Evolutionary conservation across 2,329 filamentous ascomycete genomes (phyloP).

Genomic region (Neopestalotiopsis rosae): DNA sequence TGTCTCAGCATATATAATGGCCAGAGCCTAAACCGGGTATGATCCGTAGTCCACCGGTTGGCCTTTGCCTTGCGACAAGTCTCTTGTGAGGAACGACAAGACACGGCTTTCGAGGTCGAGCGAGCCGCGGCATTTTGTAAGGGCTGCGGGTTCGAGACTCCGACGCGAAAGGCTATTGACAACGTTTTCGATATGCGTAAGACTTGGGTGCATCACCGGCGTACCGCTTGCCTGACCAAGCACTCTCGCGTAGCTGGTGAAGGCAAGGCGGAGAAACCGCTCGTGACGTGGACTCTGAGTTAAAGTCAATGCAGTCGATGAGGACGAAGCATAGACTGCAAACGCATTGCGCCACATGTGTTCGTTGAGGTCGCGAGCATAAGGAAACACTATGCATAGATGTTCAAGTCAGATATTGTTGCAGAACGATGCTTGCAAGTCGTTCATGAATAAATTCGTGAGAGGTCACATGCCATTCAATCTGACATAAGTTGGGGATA

Average conservation of each 20-base stretch:
- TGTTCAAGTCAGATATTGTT: neutral
- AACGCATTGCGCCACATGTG: conserved; percentile 13
- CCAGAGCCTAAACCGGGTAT: neutral
- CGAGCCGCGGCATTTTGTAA: neutral
- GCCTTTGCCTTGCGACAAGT: neutral
- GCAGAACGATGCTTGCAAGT: neutral
- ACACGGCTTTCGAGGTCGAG: conserved; percentile 11
- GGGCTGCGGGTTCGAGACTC: conserved; percentile 2
- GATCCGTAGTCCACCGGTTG: conserved; percentile 2
- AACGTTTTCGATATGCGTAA: conserved; percentile 9
- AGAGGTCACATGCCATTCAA: neutral
- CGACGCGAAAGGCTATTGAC: neutral
- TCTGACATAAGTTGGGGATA: neutral
- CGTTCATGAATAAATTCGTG: neutral
- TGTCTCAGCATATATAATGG: neutral
- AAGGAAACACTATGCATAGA: neutral
- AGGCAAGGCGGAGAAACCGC: conserved; percentile 6
- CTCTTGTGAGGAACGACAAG: conserved; percentile 10
- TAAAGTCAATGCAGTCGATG: neutral
- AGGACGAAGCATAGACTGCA: neutral
- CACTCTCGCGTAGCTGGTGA: conserved; percentile 9
- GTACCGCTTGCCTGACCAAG: neutral
- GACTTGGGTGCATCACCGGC: conserved; percentile 10
- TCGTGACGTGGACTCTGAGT: conserved; percentile 6
- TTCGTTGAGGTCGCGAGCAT: conserved; percentile 11